Conservation (phyloP, 495 filamentous ascomycete genomes). For the Halenospora varia region DNA sequence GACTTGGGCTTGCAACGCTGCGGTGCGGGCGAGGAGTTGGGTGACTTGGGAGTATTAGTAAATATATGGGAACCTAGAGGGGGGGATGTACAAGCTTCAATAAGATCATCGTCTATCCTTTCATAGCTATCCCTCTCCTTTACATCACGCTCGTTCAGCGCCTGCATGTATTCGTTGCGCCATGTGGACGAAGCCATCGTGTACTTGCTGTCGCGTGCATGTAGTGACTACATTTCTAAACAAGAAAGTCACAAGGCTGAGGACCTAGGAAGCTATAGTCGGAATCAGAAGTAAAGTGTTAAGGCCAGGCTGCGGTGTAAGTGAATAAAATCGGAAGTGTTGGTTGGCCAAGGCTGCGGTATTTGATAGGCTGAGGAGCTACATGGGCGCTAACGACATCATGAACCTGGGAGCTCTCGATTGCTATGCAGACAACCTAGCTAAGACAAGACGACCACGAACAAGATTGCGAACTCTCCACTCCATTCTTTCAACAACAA, state of each 20-base stretch:
- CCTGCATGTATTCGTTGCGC: constrained; percentile 53
- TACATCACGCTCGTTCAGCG: constrained; percentile 50
- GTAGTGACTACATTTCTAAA: not conserved
- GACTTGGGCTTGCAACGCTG: constrained; percentile 50
- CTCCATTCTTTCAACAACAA: too few relatives aligned
- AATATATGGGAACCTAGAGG: constrained; percentile 2
- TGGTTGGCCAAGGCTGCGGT: not conserved
- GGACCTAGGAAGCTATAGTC: not conserved
- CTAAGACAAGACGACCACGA: constrained; percentile 13
- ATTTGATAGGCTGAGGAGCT: not conserved
- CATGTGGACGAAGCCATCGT: constrained; percentile 34
- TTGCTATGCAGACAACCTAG: constrained; percentile 5
- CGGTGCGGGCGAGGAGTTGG: constrained; percentile 62
- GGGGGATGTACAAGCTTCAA: constrained; percentile 61
- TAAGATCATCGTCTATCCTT: constrained; percentile 37
- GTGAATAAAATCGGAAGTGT: not conserved
- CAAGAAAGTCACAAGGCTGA: too few relatives aligned
- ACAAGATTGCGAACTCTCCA: not conserved
- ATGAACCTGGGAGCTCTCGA: not conserved
- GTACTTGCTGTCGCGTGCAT: not conserved
- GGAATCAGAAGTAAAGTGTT: not conserved
- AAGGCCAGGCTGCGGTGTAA: not conserved
- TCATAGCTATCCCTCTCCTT: constrained; percentile 47
- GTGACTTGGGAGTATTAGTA: constrained; percentile 48
- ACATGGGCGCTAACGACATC: not conserved